phyloP scores from a whole-genome alignment of 2,329 filamentous ascomycete species.

The Cytospora mali region DNA sequence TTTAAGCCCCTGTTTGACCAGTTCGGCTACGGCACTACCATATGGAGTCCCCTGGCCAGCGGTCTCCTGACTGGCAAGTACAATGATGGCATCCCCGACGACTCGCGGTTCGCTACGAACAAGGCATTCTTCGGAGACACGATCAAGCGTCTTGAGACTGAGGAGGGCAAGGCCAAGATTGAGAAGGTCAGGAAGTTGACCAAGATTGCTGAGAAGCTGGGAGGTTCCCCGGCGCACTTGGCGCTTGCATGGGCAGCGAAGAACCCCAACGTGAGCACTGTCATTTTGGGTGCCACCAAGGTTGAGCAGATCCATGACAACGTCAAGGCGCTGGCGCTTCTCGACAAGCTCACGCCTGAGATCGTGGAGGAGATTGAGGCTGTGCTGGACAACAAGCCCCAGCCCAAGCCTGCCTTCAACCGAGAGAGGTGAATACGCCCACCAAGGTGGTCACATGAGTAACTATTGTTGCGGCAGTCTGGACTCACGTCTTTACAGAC shows the following conservation, averaged over 20 bases:
- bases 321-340: constrained; percentile 52
- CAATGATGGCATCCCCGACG: constrained; percentile 63
- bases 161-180: constrained; percentile 54
- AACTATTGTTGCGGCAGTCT: background rate
- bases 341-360: constrained; percentile 61
- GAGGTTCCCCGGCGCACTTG: constrained; percentile 57
- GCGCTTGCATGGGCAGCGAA: constrained; percentile 65
- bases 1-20: constrained; percentile 60
- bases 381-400: constrained; percentile 37
- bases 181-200: constrained; percentile 61
- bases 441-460: background rate
- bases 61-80: constrained; percentile 66
- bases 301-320: constrained; percentile 64
- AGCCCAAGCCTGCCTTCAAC: constrained; percentile 29
- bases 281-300: constrained; percentile 62
- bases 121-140: constrained; percentile 55
- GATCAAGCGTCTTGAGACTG: constrained; percentile 52
- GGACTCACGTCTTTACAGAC: constrained; percentile 19
- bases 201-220: constrained; percentile 66
- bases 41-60: constrained; percentile 57
- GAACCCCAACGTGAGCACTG: constrained; percentile 63
- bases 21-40: constrained; percentile 57
- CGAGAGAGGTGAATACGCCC: constrained; percentile 30
- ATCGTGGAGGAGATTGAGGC: constrained; percentile 61
- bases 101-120: constrained; percentile 62